phyloP scores from a whole-genome alignment of 345 rosid genomes.

The Hevea brasiliensis region DNA sequence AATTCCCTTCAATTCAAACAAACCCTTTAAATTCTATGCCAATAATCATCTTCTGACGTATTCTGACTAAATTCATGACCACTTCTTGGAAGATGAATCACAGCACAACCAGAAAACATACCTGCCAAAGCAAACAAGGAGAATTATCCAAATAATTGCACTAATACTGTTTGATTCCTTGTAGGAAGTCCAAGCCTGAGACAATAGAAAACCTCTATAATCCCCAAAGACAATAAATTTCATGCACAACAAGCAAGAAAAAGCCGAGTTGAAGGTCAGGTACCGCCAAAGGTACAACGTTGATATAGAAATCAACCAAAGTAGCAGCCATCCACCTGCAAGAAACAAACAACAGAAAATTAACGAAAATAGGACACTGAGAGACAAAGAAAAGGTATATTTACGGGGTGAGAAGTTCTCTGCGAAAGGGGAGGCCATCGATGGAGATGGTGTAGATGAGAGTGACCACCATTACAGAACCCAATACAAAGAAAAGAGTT shows the following conservation, averaged over 20 bases:
- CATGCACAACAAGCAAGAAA: not conserved
- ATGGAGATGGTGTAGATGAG: constrained; percentile 56
- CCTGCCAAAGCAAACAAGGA: constrained; percentile 75
- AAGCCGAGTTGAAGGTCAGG: not conserved
- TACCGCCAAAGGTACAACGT: constrained; percentile 61
- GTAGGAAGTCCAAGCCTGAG: constrained; percentile 74
- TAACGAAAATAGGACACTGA: not conserved
- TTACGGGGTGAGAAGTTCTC: constrained; percentile 75
- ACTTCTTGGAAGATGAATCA: not conserved
- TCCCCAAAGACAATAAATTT: not conserved
- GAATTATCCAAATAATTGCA: constrained; percentile 54
- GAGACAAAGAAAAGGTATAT: not conserved
- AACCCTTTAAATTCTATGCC: not conserved
- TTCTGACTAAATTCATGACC: not conserved
- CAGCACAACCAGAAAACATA: constrained; percentile 9
- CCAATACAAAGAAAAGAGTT: constrained; percentile 44
- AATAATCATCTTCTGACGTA: not conserved
- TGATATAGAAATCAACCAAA: constrained; percentile 69
- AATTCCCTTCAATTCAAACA: not conserved
- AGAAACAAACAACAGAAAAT: not conserved
- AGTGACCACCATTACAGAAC: constrained; percentile 49
- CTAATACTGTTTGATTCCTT: constrained; percentile 52
- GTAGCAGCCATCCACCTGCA: constrained; percentile 81
- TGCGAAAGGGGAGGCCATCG: constrained; percentile 73
- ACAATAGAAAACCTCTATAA: constrained; percentile 3